A percentile compares a stretch with the other conserved stretches of the same genome.
These are phyloP conservation scores for Hanseniaspora thailandica DNA, from an alignment of 805 yeast species.

Conservation along the genomic window DNA sequence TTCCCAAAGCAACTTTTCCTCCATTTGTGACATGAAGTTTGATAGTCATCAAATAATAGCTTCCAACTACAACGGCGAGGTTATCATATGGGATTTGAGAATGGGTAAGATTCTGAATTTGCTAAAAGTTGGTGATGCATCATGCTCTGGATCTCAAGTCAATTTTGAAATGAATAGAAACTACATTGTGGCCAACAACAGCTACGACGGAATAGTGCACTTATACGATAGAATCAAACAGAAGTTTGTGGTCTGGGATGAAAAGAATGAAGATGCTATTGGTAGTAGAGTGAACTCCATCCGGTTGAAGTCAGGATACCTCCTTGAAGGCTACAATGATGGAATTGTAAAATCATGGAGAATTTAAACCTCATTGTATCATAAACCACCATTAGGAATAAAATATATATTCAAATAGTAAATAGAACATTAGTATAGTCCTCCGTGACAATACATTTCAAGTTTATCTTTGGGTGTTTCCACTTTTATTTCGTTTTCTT, in stretches of 20 bases:
- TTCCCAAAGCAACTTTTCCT: constrained; percentile 41
- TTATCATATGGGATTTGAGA: constrained; percentile 63
- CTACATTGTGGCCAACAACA: constrained; percentile 43
- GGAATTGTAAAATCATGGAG: constrained; percentile 64
- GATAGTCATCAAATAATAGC: constrained; percentile 35
- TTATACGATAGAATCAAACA: constrained; percentile 47
- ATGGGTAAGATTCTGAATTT: constrained; percentile 52
- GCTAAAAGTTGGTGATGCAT: constrained; percentile 43
- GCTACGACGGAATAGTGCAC: constrained; percentile 37
- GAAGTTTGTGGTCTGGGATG: constrained; percentile 30
- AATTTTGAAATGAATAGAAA: constrained; percentile 49
- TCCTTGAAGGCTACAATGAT: constrained; percentile 50
- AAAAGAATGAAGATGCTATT: constrained; percentile 23
- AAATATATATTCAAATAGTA: neutral
- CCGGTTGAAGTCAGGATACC: constrained; percentile 50
- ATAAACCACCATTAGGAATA: no score
- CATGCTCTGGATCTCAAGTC: constrained; percentile 29
- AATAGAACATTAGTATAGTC: neutral
- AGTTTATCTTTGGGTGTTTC: neutral
- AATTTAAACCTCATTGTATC: no score
- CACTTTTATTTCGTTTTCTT: neutral
- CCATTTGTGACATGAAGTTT: constrained; percentile 57
- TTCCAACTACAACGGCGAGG: constrained; percentile 16
- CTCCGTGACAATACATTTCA: neutral
- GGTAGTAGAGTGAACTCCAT: constrained; percentile 31